Evolutionary conservation across 495 filamentous ascomycete species (phyloP).

Genomic region (Aspergillus biplanus): DNA sequence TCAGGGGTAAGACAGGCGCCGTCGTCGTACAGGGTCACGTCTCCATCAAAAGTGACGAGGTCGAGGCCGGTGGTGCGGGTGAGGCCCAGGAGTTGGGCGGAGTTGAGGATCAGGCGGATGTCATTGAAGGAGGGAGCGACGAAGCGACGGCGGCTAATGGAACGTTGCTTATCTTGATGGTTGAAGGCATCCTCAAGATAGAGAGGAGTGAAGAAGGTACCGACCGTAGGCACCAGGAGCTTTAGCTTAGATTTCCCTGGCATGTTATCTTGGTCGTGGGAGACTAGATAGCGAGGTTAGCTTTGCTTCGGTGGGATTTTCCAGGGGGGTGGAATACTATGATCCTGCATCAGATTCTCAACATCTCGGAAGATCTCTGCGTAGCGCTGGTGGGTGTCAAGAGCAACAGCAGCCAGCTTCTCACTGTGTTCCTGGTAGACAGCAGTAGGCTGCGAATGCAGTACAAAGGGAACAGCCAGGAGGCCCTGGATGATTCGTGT

Average conservation of each 20-base stretch:
- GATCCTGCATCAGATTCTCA: conserved; percentile 86
- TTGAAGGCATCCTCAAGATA: conserved; percentile 86
- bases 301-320: background rate
- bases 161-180: conserved; percentile 81
- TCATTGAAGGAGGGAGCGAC: conserved; percentile 98
- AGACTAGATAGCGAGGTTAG: conserved; percentile 52
- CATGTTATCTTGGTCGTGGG: conserved; percentile 63
- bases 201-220: conserved; percentile 88
- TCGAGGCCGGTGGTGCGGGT: conserved; percentile 63
- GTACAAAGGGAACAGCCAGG: conserved; percentile 93
- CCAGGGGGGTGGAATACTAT: conserved; percentile 62
- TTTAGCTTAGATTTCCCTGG: conserved; percentile 83
- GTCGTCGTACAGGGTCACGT: conserved; percentile 96
- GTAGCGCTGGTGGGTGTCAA: conserved; percentile 76
- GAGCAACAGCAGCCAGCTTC: conserved; percentile 54
- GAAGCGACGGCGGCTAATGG: conserved; percentile 89
- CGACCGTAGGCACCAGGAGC: conserved; percentile 86
- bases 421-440: conserved; percentile 62
- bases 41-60: conserved; percentile 94
- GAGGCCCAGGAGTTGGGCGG: conserved; percentile 88
- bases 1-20: conserved; percentile 72
- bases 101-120: conserved; percentile 88
- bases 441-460: conserved; percentile 92
- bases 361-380: conserved; percentile 95
- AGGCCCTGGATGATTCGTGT: conserved; percentile 75